These are phyloP conservation scores for Eucalyptus erythrocorys DNA, from an alignment of 345 rosid genomes.

Conservation along the genomic window DNA sequence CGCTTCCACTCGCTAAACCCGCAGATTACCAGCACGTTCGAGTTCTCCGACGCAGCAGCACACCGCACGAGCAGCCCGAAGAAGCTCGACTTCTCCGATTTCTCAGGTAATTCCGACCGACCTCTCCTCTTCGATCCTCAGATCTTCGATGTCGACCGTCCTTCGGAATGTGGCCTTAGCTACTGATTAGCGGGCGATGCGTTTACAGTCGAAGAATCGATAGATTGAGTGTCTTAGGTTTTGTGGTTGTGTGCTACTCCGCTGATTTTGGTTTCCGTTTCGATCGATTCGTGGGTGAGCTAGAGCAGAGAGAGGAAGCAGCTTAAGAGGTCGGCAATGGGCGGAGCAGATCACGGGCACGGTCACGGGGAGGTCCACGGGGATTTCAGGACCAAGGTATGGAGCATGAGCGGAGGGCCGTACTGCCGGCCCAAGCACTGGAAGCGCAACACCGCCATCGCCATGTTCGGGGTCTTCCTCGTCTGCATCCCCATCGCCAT, in stretches of 20 bases:
- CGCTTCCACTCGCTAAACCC: not conserved
- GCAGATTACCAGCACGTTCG: not conserved
- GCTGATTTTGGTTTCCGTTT: not conserved
- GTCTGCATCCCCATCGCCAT: constrained; percentile 88
- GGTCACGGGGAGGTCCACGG: constrained; percentile 51
- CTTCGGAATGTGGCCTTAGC: not conserved
- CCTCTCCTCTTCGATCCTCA: not conserved
- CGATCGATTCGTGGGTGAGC: not conserved
- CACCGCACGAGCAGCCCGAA: not conserved
- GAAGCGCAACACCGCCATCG: constrained; percentile 95
- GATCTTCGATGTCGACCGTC: not conserved
- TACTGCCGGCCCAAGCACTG: constrained; percentile 96
- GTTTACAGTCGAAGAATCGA: not conserved
- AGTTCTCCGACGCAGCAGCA: not conserved
- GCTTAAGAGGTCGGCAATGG: constrained; percentile 20
- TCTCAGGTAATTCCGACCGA: not conserved
- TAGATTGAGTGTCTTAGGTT: not conserved
- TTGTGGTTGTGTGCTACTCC: not conserved
- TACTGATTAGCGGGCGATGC: not conserved
- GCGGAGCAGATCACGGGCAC: constrained; percentile 69
- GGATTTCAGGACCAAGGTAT: constrained; percentile 86
- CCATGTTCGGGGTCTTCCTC: constrained; percentile 77
- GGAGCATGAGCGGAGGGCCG: constrained; percentile 96
- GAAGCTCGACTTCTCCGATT: not conserved
- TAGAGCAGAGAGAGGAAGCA: not conserved